Percentiles rank a stretch among this genome's conserved stretches.
Evolutionary conservation across 257 asterid species (phyloP).

Genomic region (Penstemon newberryi): DNA sequence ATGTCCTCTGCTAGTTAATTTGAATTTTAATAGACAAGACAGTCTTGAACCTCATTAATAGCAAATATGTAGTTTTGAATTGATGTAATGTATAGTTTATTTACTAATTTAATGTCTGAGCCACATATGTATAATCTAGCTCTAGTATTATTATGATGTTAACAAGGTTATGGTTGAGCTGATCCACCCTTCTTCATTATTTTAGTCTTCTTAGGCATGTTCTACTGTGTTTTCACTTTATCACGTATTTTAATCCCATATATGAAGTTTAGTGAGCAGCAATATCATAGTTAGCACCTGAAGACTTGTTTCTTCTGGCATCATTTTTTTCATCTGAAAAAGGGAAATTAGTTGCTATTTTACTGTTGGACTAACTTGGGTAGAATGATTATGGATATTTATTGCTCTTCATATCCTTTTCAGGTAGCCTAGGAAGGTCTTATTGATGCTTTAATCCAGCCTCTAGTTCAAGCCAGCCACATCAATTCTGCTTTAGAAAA

Average conservation of each 20-base stretch:
- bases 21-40: conserved; percentile 4
- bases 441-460: conserved; percentile 60
- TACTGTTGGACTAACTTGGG: conserved; percentile 14
- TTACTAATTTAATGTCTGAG: background rate
- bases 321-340: conserved; percentile 21
- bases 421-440: conserved; percentile 87
- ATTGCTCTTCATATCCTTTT: conserved; percentile 31
- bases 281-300: background rate
- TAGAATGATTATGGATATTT: background rate
- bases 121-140: background rate
- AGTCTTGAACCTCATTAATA: background rate
- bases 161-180: background rate
- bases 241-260: background rate
- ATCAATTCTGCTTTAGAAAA: conserved; percentile 24
- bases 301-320: conserved; percentile 6
- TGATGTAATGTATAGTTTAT: background rate
- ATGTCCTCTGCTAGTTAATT: conserved; percentile 10
- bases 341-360: too few species aligned
- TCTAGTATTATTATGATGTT: background rate
- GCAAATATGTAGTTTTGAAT: conserved; percentile 5
- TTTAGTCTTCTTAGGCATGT: background rate
- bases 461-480: conserved; percentile 41
- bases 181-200: background rate
- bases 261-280: background rate
- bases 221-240: conserved; percentile 4